Conservation (phyloP, 2,329 filamentous ascomycete species). For the Colletotrichum spaethianum region DNA sequence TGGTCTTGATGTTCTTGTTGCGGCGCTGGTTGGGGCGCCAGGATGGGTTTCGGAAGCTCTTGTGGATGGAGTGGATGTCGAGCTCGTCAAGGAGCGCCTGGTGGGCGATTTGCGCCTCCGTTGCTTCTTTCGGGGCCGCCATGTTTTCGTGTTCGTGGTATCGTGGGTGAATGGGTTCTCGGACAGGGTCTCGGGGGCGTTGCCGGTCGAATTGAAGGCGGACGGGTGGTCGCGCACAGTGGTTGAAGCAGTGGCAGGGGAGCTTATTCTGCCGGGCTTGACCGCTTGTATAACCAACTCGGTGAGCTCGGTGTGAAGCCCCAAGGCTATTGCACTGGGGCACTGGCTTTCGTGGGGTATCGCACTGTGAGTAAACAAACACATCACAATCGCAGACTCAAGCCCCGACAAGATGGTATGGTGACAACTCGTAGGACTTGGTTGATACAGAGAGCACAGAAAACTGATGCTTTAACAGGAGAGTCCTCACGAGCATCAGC, state of each 20-base stretch:
- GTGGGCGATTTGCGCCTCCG: slow-evolving; percentile 84
- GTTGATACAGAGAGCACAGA: neutral
- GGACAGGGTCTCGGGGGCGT: neutral
- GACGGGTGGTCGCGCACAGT: neutral
- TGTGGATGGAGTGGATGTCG: slow-evolving; percentile 88
- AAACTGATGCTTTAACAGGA: slow-evolving; percentile 68
- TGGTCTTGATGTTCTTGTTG: slow-evolving; percentile 99
- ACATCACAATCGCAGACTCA: slow-evolving; percentile 1
- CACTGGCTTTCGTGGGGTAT: neutral
- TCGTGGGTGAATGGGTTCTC: neutral
- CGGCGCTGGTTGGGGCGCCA: slow-evolving; percentile 96
- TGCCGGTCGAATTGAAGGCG: neutral
- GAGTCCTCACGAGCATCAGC: slow-evolving; percentile 97
- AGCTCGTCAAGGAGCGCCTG: slow-evolving; percentile 90
- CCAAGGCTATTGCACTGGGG: neutral
- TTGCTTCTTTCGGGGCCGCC: slow-evolving; percentile 78
- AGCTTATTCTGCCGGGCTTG: slow-evolving; percentile 37
- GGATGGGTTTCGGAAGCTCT: slow-evolving; percentile 89
- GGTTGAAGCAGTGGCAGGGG: slow-evolving; percentile 25
- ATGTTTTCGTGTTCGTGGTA: slow-evolving; percentile 64
- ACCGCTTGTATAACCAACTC: slow-evolving; percentile 22
- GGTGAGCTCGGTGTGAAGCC: slow-evolving; percentile 26
- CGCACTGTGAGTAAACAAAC: slow-evolving; percentile 32
- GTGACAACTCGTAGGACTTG: neutral
- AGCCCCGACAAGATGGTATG: slow-evolving; percentile 37